phyloP scores from a whole-genome alignment of 129 eudicot genomes.

The Lactuca sativa region DNA sequence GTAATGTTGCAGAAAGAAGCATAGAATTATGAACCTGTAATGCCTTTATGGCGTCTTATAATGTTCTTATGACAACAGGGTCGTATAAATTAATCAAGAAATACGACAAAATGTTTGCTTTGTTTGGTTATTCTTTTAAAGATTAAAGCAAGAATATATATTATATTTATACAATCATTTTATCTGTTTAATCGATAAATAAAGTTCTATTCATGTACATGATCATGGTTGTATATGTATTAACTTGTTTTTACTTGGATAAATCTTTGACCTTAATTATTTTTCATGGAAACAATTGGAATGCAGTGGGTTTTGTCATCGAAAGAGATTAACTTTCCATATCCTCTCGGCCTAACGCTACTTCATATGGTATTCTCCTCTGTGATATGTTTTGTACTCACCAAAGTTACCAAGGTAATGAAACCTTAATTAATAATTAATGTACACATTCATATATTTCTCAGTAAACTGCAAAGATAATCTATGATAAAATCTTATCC shows the following conservation, averaged over 20 bases:
- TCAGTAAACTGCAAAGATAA: not conserved
- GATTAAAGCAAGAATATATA: not conserved
- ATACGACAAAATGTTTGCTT: not conserved
- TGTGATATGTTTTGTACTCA: constrained; percentile 65
- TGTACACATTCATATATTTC: not conserved
- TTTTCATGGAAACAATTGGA: not conserved
- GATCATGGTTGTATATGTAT: not conserved
- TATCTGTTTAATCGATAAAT: not conserved
- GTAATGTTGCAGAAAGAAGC: not conserved
- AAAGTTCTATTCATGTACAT: not conserved
- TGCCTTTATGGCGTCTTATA: not conserved
- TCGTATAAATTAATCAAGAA: not conserved
- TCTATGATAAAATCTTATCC: not conserved
- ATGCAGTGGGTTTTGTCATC: constrained; percentile 99
- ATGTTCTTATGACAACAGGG: not conserved
- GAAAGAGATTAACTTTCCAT: constrained; percentile 88
- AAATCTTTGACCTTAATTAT: not conserved
- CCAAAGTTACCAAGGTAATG: constrained; percentile 77
- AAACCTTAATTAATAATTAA: too few relatives aligned
- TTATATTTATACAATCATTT: not conserved
- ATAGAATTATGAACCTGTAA: not conserved
- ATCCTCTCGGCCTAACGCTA: constrained; percentile 90
- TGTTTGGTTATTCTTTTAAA: too few relatives aligned
- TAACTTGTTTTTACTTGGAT: not conserved
- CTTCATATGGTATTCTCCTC: constrained; percentile 98